These are phyloP conservation scores for Exidia glandulosa DNA, from an alignment of 768 basidiomycete species.

Conservation along the genomic window DNA sequence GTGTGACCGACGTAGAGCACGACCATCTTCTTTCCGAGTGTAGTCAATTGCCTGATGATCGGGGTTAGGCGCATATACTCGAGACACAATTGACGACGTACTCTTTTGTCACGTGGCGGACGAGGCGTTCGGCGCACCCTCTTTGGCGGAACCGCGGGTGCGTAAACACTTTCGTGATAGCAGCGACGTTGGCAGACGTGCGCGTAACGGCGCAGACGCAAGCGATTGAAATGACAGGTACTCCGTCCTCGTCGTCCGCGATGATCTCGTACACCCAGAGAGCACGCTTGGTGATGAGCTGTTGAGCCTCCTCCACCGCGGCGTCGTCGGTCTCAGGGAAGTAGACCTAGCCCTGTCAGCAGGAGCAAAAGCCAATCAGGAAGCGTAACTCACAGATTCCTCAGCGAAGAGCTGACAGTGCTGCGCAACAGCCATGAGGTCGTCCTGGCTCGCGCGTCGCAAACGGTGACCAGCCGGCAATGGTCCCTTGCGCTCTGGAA, in stretches of 20 bases:
- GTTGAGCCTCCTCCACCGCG: constrained; percentile 40
- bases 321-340: constrained; percentile 33
- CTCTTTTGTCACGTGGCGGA: constrained; percentile 45
- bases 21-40: constrained; percentile 36
- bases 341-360: constrained; percentile 31
- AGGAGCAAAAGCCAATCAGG: constrained; percentile 2
- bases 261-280: constrained; percentile 51
- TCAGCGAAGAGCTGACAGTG: constrained; percentile 47
- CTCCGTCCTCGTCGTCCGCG: constrained; percentile 4
- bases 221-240: constrained; percentile 26
- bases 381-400: constrained; percentile 37
- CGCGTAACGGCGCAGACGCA: constrained; percentile 62
- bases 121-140: constrained; percentile 52
- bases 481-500: constrained; percentile 9
- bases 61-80: not conserved
- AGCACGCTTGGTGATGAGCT: constrained; percentile 33
- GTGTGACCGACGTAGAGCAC: constrained; percentile 56
- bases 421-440: constrained; percentile 31
- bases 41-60: constrained; percentile 27
- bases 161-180: constrained; percentile 67
- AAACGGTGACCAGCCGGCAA: constrained; percentile 28
- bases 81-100: constrained; percentile 20
- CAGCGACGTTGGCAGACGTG: constrained; percentile 41
- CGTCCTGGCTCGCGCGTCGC: constrained; percentile 31
- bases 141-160: constrained; percentile 36